Conservation (phyloP, 495 filamentous ascomycete species). For the Aspergillus steynii region DNA sequence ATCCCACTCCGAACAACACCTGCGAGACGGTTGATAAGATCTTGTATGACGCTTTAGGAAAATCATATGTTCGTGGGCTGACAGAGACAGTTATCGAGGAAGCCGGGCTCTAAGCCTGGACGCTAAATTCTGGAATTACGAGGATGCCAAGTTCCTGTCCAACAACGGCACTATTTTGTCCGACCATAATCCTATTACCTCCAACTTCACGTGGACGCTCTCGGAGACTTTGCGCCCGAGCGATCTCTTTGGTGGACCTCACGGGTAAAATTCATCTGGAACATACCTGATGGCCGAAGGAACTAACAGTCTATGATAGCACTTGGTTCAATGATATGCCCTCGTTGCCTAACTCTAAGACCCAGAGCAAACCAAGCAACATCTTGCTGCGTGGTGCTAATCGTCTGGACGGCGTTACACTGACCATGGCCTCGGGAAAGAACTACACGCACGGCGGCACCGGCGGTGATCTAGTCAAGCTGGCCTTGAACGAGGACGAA, state of each 20-base stretch:
- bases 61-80: background rate
- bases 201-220: constrained; percentile 53
- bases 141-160: constrained; percentile 50
- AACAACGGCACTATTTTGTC: constrained; percentile 54
- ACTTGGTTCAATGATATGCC: constrained; percentile 58
- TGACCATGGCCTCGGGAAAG: constrained; percentile 49
- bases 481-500: constrained; percentile 49
- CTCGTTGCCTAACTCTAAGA: constrained; percentile 33
- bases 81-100: constrained; percentile 42
- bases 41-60: constrained; percentile 27
- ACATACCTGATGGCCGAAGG: no score
- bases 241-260: constrained; percentile 51
- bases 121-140: constrained; percentile 50
- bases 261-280: constrained; percentile 30
- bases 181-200: constrained; percentile 61
- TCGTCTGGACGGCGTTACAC: constrained; percentile 51
- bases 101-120: constrained; percentile 43
- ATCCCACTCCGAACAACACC: constrained; percentile 44
- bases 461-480: constrained; percentile 44
- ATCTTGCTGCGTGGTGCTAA: constrained; percentile 50
- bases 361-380: constrained; percentile 17
- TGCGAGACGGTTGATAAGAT: constrained; percentile 68
- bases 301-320: constrained; percentile 3
- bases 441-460: constrained; percentile 54
- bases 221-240: constrained; percentile 43